These are phyloP conservation scores for Amanita rubescens DNA, from an alignment of 768 basidiomycete species.

Conservation along the genomic window DNA sequence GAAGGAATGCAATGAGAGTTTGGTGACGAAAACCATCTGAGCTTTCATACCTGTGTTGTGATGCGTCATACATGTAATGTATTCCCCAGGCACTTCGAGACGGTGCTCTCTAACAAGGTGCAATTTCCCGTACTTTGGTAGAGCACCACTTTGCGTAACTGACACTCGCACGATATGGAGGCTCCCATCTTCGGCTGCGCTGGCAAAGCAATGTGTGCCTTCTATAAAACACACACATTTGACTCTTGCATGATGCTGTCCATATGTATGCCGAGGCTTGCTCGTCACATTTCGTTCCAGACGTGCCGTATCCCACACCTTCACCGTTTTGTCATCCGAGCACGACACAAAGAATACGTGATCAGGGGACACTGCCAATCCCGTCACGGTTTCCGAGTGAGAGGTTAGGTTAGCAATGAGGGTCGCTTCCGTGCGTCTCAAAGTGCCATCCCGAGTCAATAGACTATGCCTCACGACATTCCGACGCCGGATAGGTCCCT, in stretches of 20 bases:
- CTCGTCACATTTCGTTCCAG: slow-evolving; percentile 91
- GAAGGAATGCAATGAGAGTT: background rate
- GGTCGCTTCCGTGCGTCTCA: slow-evolving; percentile 62
- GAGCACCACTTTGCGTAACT: slow-evolving; percentile 50
- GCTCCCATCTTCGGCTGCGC: slow-evolving; percentile 79
- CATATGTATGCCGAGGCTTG: slow-evolving; percentile 66
- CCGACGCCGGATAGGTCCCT: slow-evolving; percentile 73
- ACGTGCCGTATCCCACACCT: slow-evolving; percentile 89
- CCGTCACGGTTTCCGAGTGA: slow-evolving; percentile 73
- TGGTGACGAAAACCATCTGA: background rate
- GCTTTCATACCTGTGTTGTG: slow-evolving; percentile 25
- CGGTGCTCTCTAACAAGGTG: slow-evolving; percentile 78
- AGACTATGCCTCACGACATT: slow-evolving; percentile 66
- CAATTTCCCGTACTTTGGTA: slow-evolving; percentile 81
- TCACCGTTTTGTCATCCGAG: slow-evolving; percentile 91
- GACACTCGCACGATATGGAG: slow-evolving; percentile 82
- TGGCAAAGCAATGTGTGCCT: slow-evolving; percentile 82
- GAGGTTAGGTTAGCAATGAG: slow-evolving; percentile 81
- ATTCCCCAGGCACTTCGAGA: slow-evolving; percentile 66
- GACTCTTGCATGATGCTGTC: slow-evolving; percentile 51
- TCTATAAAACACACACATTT: slow-evolving; percentile 77
- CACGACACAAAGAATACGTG: slow-evolving; percentile 92
- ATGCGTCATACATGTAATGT: slow-evolving; percentile 79
- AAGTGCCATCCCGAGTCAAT: slow-evolving; percentile 52
- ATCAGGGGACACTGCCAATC: slow-evolving; percentile 85